Evolutionary conservation across 495 filamentous ascomycete species (phyloP).

Genomic region (Penicillium argentinense): DNA sequence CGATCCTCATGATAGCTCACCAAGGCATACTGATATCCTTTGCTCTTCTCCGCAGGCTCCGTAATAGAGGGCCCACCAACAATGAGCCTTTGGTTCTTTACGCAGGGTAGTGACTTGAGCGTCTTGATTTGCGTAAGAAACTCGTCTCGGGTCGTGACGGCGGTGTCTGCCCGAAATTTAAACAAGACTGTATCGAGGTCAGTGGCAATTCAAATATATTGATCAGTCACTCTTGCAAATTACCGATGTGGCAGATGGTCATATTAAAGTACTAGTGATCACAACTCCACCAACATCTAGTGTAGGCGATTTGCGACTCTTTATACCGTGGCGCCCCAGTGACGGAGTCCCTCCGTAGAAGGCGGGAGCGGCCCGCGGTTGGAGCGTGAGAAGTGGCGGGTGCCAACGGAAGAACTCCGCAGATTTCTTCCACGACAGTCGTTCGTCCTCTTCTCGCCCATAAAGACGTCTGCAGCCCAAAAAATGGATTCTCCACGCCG

Average conservation of each 20-base stretch:
- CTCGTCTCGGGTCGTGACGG: constrained; percentile 29
- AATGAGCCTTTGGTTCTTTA: constrained; percentile 40
- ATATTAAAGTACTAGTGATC: too few relatives aligned
- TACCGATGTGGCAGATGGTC: constrained; percentile 39
- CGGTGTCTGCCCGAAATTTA: constrained; percentile 41
- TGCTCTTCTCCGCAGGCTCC: constrained; percentile 43
- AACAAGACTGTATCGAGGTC: constrained; percentile 37
- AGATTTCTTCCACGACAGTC: background rate
- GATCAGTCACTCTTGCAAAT: constrained; percentile 3
- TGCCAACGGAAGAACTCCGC: constrained; percentile 1
- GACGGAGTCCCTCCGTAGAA: background rate
- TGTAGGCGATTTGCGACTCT: too few relatives aligned
- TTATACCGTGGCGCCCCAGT: background rate
- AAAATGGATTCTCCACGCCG: constrained; percentile 31
- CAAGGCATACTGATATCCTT: constrained; percentile 47
- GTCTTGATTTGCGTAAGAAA: constrained; percentile 45
- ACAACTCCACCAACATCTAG: too few relatives aligned
- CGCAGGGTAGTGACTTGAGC: constrained; percentile 40
- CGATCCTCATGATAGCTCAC: constrained; percentile 46
- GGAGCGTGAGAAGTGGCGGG: background rate
- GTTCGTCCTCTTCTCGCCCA: background rate
- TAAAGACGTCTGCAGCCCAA: background rate
- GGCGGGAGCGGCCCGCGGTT: background rate
- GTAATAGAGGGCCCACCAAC: constrained; percentile 49
- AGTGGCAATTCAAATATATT: background rate